Evolutionary conservation across 208 protist species (phyloP).

Genomic region (Trypanosomatidae sp.): DNA sequence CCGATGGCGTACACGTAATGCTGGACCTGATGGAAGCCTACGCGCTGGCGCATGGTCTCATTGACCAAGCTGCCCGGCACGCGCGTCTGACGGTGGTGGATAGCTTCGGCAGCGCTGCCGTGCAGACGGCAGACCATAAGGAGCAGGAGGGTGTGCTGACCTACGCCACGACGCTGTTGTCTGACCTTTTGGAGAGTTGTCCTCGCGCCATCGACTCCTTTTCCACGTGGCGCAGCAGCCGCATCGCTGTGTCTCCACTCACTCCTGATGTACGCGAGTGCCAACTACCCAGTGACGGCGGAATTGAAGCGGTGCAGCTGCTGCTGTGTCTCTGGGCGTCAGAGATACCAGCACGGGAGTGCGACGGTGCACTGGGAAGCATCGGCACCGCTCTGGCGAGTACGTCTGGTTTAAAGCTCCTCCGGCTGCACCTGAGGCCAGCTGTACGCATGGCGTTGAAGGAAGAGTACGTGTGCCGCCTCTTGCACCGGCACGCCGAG

Average conservation of each 20-base stretch:
- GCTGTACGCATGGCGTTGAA: conserved; percentile 24
- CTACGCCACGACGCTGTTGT: conserved; percentile 56
- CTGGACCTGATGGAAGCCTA: conserved; percentile 44
- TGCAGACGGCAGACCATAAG: neutral
- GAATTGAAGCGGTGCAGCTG: conserved; percentile 33
- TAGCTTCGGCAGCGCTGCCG: neutral
- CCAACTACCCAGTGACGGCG: conserved; percentile 1
- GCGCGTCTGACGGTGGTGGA: conserved; percentile 6
- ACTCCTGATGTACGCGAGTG: conserved; percentile 14
- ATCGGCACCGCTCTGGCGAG: neutral
- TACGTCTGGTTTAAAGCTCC: conserved; percentile 26
- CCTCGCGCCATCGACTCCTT: conserved; percentile 48
- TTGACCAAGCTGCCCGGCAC: conserved; percentile 17
- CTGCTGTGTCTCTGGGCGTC: conserved; percentile 33
- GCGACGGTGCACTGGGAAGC: neutral
- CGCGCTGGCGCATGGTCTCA: conserved; percentile 25
- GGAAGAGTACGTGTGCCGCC: conserved; percentile 37
- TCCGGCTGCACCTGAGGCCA: conserved; percentile 30
- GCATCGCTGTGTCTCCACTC: conserved; percentile 35
- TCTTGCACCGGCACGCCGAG: conserved; percentile 30
- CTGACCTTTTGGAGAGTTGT: conserved; percentile 60
- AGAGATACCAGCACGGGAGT: conserved; percentile 11
- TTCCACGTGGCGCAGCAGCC: conserved; percentile 50
- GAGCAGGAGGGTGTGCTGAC: conserved; percentile 24
- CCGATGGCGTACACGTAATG: conserved; percentile 37